These are phyloP conservation scores for Verticillium dahliae DNA, from an alignment of 2,329 filamentous ascomycete species.

Conservation along the genomic window DNA sequence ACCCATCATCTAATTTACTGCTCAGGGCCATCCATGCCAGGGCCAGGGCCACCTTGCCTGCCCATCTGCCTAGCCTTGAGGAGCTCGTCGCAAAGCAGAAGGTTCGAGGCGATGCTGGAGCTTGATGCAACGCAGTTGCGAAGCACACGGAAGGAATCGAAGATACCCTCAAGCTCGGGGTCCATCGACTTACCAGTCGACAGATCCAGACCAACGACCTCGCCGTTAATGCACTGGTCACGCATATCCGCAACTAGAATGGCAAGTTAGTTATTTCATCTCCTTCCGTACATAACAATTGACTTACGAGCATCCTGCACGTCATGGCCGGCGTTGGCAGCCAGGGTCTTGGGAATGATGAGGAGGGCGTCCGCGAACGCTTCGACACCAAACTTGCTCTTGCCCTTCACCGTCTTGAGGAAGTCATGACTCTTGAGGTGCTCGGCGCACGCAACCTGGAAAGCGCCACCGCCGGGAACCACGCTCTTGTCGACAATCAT, in stretches of 20 bases:
- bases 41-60: conserved; percentile 53
- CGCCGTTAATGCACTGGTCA: conserved; percentile 78
- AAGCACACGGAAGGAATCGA: conserved; percentile 91
- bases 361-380: conserved; percentile 94
- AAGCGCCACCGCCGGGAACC: conserved; percentile 88
- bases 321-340: conserved; percentile 92
- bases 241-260: conserved; percentile 71
- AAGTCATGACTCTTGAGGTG: conserved; percentile 85
- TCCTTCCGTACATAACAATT: conserved; percentile 10
- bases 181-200: conserved; percentile 91
- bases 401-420: conserved; percentile 88
- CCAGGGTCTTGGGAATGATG: conserved; percentile 94
- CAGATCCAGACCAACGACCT: conserved; percentile 80
- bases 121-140: conserved; percentile 91
- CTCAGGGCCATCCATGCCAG: conserved; percentile 57
- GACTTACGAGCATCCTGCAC: conserved; percentile 87
- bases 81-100: conserved; percentile 93
- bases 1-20: conserved; percentile 26
- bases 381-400: conserved; percentile 91
- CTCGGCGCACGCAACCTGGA: conserved; percentile 87
- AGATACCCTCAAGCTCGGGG: conserved; percentile 84
- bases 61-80: conserved; percentile 97
- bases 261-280: background rate
- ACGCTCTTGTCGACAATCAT: conserved; percentile 98
- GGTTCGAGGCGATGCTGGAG: conserved; percentile 89